These are phyloP conservation scores for Pterulicium gracile DNA, from an alignment of 1,284 basidiomycete genomes.

Conservation along the genomic window DNA sequence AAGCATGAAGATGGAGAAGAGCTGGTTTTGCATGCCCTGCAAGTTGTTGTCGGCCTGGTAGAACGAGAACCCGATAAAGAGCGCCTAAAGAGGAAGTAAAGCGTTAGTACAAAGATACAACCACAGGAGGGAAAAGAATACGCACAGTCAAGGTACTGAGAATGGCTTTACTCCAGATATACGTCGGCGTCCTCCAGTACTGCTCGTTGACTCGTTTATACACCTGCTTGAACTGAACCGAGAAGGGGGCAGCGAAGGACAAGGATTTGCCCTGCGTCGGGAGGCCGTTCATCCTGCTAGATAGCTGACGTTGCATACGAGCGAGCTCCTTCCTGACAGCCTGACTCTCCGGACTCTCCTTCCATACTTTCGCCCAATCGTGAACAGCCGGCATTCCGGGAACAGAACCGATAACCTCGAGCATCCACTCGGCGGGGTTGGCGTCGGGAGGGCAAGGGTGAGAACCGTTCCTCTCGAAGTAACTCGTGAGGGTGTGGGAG, in stretches of 20 bases:
- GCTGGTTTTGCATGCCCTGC: constrained; percentile 26
- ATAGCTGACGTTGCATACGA: constrained; percentile 8
- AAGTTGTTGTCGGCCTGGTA: constrained; percentile 16
- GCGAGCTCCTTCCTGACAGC: constrained; percentile 19
- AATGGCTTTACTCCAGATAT: constrained; percentile 54
- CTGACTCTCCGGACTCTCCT: constrained; percentile 18
- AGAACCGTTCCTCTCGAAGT: constrained; percentile 40
- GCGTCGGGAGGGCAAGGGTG: constrained; percentile 15
- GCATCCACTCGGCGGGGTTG: constrained; percentile 18
- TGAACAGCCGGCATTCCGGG: constrained; percentile 13
- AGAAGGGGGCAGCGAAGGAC: constrained; percentile 31
- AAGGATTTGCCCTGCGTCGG: constrained; percentile 10
- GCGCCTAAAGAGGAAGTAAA: constrained; percentile 3
- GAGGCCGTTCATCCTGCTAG: constrained; percentile 7
- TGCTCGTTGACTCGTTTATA: constrained; percentile 19
- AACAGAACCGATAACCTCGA: constrained; percentile 16
- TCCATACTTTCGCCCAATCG: constrained; percentile 24
- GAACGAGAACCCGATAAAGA: constrained; percentile 4
- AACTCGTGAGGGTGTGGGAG: constrained; percentile 31
- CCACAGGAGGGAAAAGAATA: not conserved
- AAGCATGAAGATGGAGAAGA: constrained; percentile 12
- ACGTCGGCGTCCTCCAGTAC: constrained; percentile 44
- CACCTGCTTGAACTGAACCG: constrained; percentile 27
- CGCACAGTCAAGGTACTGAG: constrained; percentile 27
- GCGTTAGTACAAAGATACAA: not conserved